phyloP scores from a whole-genome alignment of 2,329 filamentous ascomycete species.

The Apiospora arundinis region DNA sequence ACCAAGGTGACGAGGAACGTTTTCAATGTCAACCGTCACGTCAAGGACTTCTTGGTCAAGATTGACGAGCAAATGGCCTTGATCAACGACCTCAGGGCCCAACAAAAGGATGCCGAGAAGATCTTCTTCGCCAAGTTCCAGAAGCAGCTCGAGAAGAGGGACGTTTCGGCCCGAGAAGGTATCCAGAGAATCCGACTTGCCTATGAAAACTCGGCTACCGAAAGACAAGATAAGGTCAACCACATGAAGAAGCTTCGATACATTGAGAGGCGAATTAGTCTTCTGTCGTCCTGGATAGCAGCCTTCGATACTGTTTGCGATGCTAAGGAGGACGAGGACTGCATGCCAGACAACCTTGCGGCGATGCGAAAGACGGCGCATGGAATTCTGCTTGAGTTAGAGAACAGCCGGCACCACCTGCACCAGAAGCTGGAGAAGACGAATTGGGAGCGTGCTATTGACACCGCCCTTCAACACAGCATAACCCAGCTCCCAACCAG shows the following conservation, averaged over 20 bases:
- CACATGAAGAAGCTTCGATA: conserved; percentile 84
- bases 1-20: conserved; percentile 99
- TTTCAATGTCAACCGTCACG: conserved; percentile 98
- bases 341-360: conserved; percentile 70
- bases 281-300: conserved; percentile 91
- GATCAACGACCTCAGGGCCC: conserved; percentile 93
- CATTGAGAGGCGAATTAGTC: conserved; percentile 82
- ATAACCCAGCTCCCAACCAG: conserved; percentile 77
- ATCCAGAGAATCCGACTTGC: conserved; percentile 79
- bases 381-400: conserved; percentile 87
- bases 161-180: conserved; percentile 77
- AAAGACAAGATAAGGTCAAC: conserved; percentile 79
- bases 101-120: conserved; percentile 87
- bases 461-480: conserved; percentile 86
- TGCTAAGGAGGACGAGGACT: conserved; percentile 69
- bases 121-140: conserved; percentile 86
- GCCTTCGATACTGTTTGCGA: conserved; percentile 88
- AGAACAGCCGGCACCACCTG: conserved; percentile 88
- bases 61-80: conserved; percentile 98
- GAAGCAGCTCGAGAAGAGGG: conserved; percentile 87
- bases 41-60: conserved; percentile 99
- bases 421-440: conserved; percentile 81
- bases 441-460: conserved; percentile 87
- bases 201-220: conserved; percentile 79
- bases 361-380: conserved; percentile 87